These are phyloP conservation scores for Thinopyrum obtusiflorum DNA, from an alignment of 202 grass and related monocot species.

Conservation along the genomic window DNA sequence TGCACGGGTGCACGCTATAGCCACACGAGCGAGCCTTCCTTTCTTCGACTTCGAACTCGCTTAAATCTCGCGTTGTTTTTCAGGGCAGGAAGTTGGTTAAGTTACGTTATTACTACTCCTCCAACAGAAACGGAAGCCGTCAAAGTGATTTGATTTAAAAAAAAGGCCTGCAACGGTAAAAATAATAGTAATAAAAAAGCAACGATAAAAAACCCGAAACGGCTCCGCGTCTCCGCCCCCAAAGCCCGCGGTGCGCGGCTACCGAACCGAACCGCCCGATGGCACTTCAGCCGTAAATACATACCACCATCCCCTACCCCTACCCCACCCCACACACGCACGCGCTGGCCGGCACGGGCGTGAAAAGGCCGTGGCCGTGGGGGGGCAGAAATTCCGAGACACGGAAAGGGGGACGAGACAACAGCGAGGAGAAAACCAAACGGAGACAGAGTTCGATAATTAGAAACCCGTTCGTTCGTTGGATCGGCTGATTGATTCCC, in stretches of 20 bases:
- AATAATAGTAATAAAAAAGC: too few species aligned
- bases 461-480: background rate
- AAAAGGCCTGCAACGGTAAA: constrained; percentile 36
- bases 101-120: background rate
- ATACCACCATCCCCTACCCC: background rate
- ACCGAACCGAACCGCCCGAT: background rate
- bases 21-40: background rate
- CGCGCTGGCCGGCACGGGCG: too few species aligned
- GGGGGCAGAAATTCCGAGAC: background rate
- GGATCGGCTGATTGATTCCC: background rate
- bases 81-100: background rate
- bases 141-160: background rate
- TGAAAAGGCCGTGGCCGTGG: background rate
- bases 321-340: background rate
- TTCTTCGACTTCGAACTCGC: background rate
- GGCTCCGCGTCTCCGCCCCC: constrained; percentile 27
- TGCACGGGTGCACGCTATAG: background rate
- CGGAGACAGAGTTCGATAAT: background rate
- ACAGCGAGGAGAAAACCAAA: too few species aligned
- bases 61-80: background rate
- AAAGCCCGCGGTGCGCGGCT: constrained; percentile 24
- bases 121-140: background rate
- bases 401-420: background rate
- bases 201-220: background rate
- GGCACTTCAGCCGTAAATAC: background rate